Evolutionary conservation across 768 basidiomycete genomes (phyloP).

Genomic region (Mycena alexandri): DNA sequence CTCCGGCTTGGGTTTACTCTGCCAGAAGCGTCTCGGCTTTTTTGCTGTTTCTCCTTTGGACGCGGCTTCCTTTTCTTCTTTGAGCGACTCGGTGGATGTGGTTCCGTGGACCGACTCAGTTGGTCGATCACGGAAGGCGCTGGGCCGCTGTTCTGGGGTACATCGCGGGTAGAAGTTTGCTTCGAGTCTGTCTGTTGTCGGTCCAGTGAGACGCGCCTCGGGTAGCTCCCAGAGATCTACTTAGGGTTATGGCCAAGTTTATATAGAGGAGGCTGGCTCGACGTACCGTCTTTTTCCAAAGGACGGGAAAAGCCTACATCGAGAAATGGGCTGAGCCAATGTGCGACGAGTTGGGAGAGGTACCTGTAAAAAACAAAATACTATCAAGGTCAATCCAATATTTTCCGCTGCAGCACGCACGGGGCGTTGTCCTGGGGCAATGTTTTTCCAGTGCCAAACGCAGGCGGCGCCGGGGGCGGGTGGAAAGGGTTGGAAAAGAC

Average conservation of each 20-base stretch:
- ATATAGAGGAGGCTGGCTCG: too few species aligned
- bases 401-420: constrained; percentile 43
- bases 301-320: constrained; percentile 71
- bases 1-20: constrained; percentile 32
- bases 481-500: constrained; percentile 35
- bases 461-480: constrained; percentile 40
- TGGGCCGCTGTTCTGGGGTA: constrained; percentile 61
- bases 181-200: constrained; percentile 58
- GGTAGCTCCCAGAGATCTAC: constrained; percentile 70
- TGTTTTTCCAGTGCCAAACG: constrained; percentile 39
- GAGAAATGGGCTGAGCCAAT: constrained; percentile 69
- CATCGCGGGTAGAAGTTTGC: constrained; percentile 63
- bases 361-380: constrained; percentile 45
- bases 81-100: constrained; percentile 18
- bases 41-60: neutral
- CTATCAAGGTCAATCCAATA: too few species aligned
- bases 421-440: constrained; percentile 44
- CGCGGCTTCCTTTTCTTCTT: constrained; percentile 31
- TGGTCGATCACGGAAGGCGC: constrained; percentile 43
- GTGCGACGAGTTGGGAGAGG: constrained; percentile 61
- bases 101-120: constrained; percentile 8
- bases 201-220: constrained; percentile 48
- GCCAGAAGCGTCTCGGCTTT: constrained; percentile 35
- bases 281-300: constrained; percentile 66
- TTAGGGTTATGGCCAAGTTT: neutral